These are phyloP conservation scores for Skeletonema grethae DNA, from an alignment of 108 stramenopile species.

Conservation along the genomic window DNA sequence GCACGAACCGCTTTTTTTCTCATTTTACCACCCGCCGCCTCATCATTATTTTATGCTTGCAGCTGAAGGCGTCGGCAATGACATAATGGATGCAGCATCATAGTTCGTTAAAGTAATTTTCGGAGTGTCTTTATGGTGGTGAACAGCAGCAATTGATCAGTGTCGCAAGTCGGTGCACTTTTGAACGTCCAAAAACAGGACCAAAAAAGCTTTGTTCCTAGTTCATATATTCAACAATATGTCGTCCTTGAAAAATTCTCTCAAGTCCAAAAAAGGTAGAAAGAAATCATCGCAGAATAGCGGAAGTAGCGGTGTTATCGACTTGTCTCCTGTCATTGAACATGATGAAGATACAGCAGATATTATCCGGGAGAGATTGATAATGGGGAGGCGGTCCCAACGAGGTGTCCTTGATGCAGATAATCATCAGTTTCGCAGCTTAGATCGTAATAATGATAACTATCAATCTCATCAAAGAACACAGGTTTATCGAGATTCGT, in stretches of 20 bases:
- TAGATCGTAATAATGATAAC: background rate
- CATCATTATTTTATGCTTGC: too few species aligned
- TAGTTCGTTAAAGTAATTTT: too few species aligned
- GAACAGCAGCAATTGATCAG: too few species aligned
- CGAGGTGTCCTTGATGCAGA: background rate
- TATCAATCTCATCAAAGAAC: background rate
- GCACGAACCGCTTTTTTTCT: too few species aligned
- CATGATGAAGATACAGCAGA: background rate
- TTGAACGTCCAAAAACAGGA: background rate
- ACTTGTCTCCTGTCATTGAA: background rate
- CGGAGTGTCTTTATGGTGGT: too few species aligned
- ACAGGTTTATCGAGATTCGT: background rate
- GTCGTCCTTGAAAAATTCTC: background rate
- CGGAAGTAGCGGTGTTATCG: background rate
- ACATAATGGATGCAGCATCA: too few species aligned
- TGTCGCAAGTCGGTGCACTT: too few species aligned
- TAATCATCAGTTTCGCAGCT: background rate
- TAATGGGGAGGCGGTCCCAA: background rate
- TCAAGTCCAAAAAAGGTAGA: background rate
- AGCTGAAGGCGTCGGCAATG: too few species aligned
- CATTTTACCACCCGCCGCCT: too few species aligned
- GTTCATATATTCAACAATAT: background rate
- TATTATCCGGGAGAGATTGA: background rate
- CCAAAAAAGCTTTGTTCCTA: background rate
- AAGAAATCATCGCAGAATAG: background rate